Percentiles rank a stretch among this genome's conserved stretches.
Evolutionary conservation across 768 basidiomycete genomes (phyloP).

Genomic region (Tulasnella sp.): DNA sequence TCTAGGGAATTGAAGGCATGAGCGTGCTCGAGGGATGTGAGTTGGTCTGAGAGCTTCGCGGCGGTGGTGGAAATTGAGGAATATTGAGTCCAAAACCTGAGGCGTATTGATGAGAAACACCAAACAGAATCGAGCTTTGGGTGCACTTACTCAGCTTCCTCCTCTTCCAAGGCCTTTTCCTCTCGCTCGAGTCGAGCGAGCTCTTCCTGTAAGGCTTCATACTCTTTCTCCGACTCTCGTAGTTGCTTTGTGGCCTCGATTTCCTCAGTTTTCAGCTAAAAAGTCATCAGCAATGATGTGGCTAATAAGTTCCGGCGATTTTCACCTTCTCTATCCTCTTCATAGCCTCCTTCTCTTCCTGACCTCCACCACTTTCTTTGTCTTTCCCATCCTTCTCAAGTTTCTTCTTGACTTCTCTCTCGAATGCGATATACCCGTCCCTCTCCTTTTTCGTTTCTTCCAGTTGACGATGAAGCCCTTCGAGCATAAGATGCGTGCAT

Average conservation of each 20-base stretch:
- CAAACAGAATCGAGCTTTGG: not conserved
- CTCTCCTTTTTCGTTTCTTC: constrained; percentile 88
- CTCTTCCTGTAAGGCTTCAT: constrained; percentile 66
- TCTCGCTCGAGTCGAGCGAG: constrained; percentile 61
- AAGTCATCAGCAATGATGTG: not conserved
- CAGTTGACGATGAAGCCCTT: constrained; percentile 65
- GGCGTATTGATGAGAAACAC: not conserved
- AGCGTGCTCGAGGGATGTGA: constrained; percentile 20
- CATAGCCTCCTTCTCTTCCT: constrained; percentile 49
- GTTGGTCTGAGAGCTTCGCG: constrained; percentile 15
- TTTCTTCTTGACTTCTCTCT: constrained; percentile 77
- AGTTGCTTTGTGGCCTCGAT: constrained; percentile 63
- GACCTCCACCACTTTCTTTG: constrained; percentile 15
- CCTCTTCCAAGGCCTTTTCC: constrained; percentile 67
- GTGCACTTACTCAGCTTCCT: constrained; percentile 69
- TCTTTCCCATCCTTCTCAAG: constrained; percentile 52
- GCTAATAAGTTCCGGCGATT: not conserved
- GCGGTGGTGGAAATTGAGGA: constrained; percentile 4
- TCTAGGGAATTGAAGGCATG: constrained; percentile 21
- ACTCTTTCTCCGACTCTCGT: constrained; percentile 66
- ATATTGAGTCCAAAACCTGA: constrained; percentile 23
- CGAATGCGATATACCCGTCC: constrained; percentile 89
- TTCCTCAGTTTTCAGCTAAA: constrained; percentile 42
- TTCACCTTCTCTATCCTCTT: constrained; percentile 60
- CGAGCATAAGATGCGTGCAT: constrained; percentile 77